Conservation (phyloP, 2,329 filamentous ascomycete species). For the Claviceps sp. region DNA sequence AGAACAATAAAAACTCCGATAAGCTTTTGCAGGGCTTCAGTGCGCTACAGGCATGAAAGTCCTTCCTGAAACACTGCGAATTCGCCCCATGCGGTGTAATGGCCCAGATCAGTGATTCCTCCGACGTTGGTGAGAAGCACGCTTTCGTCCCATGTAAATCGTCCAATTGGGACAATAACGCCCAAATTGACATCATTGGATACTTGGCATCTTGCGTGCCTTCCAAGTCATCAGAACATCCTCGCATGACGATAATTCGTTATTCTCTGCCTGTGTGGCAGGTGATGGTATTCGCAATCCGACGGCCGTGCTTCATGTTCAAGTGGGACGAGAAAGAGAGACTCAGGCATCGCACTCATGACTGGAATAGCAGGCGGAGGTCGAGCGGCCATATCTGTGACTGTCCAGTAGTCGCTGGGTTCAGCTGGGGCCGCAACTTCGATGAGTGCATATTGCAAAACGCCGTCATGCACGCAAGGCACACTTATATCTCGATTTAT, state of each 20-base stretch:
- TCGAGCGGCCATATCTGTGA: constrained; percentile 13
- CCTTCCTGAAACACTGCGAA: constrained; percentile 2
- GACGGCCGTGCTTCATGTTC: not conserved
- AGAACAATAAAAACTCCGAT: not conserved
- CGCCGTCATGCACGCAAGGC: constrained; percentile 30
- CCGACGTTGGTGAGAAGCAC: not conserved
- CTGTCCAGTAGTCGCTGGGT: constrained; percentile 24
- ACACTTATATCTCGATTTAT: constrained; percentile 29
- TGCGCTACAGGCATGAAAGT: not conserved
- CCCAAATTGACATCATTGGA: not conserved
- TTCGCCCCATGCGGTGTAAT: not conserved
- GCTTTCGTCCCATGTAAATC: not conserved
- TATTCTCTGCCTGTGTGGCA: not conserved
- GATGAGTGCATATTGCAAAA: constrained; percentile 34
- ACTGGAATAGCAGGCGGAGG: constrained; percentile 7
- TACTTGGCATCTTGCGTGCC: constrained; percentile 1
- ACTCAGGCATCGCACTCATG: constrained; percentile 4
- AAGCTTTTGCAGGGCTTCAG: not conserved
- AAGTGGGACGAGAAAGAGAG: constrained; percentile 1
- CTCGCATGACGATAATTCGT: not conserved
- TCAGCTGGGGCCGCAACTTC: constrained; percentile 27
- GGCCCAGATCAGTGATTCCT: not conserved
- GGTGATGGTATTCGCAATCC: not conserved
- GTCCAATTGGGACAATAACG: not conserved
- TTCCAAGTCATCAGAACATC: constrained; percentile 1